phyloP scores from a whole-genome alignment of 2,329 filamentous ascomycete species.

The Sodiomyces alkalinus region DNA sequence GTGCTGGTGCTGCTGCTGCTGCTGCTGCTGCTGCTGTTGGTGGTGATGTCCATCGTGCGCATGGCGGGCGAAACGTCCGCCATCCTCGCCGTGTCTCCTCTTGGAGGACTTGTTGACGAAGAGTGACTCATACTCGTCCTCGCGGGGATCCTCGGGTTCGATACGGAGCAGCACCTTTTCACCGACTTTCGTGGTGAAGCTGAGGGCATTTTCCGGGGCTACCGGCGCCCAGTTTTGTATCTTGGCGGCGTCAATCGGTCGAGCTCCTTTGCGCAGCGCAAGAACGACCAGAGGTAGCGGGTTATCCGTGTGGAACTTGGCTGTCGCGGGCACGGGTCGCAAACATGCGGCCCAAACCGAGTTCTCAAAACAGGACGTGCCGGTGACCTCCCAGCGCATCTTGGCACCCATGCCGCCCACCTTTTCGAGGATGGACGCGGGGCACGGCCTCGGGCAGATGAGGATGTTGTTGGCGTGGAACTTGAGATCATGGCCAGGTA shows the following conservation, averaged over 20 bases:
- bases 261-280: constrained; percentile 59
- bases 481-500: constrained; percentile 57
- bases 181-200: constrained; percentile 70
- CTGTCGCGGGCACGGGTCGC: constrained; percentile 51
- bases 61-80: constrained; percentile 15
- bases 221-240: constrained; percentile 78
- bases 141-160: constrained; percentile 50
- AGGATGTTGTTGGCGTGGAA: constrained; percentile 81
- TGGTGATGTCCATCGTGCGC: constrained; percentile 24
- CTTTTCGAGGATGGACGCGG: constrained; percentile 58
- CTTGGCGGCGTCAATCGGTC: constrained; percentile 63
- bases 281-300: constrained; percentile 67
- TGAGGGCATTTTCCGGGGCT: constrained; percentile 51
- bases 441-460: constrained; percentile 67
- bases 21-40: constrained; percentile 14
- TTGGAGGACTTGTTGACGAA: constrained; percentile 46
- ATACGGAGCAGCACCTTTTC: constrained; percentile 77
- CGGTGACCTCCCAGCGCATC: constrained; percentile 71
- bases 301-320: constrained; percentile 66
- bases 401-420: constrained; percentile 77
- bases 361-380: constrained; percentile 59
- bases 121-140: constrained; percentile 48
- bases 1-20: constrained; percentile 15
- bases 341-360: constrained; percentile 79
- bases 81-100: constrained; percentile 41